A percentile compares a stretch with the other conserved stretches of the same genome.
These are phyloP conservation scores for Amphichorda felina DNA, from an alignment of 2,329 filamentous ascomycete genomes.

Conservation along the genomic window DNA sequence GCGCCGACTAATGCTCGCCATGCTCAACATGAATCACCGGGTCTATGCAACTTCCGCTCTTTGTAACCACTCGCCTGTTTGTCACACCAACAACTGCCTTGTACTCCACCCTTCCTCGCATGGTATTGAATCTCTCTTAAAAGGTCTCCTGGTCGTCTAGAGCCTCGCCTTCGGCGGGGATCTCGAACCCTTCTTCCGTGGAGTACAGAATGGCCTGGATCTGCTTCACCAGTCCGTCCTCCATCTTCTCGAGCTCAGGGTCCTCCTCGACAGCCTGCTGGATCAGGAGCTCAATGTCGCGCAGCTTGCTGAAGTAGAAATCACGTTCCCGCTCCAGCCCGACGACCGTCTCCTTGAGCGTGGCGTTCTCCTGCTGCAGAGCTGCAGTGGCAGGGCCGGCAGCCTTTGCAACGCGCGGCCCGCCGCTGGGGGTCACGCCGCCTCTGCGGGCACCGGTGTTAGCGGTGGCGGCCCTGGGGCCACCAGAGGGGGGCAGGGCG, in stretches of 20 bases:
- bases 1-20: slow-evolving; percentile 1
- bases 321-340: slow-evolving; percentile 93
- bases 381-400: slow-evolving; percentile 54
- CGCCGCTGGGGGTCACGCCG: slow-evolving; percentile 51
- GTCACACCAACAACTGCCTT: neutral
- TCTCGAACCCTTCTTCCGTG: slow-evolving; percentile 88
- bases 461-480: slow-evolving; percentile 36
- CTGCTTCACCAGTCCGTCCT: slow-evolving; percentile 83
- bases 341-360: slow-evolving; percentile 88
- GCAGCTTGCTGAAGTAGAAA: slow-evolving; percentile 98
- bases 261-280: slow-evolving; percentile 90
- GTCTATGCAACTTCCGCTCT: slow-evolving; percentile 6
- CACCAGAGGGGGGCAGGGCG: slow-evolving; percentile 36
- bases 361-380: slow-evolving; percentile 73
- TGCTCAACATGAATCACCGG: neutral
- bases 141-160: slow-evolving; percentile 74
- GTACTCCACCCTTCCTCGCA: neutral
- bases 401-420: slow-evolving; percentile 31
- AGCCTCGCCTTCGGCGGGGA: slow-evolving; percentile 65
- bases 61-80: neutral
- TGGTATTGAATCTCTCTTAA: slow-evolving; percentile 20
- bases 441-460: slow-evolving; percentile 40
- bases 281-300: slow-evolving; percentile 90
- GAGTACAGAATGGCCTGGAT: slow-evolving; percentile 97
- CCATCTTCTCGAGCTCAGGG: slow-evolving; percentile 86